phyloP scores from a whole-genome alignment of 306 rosid genomes.

The Cucurbita maxima region DNA sequence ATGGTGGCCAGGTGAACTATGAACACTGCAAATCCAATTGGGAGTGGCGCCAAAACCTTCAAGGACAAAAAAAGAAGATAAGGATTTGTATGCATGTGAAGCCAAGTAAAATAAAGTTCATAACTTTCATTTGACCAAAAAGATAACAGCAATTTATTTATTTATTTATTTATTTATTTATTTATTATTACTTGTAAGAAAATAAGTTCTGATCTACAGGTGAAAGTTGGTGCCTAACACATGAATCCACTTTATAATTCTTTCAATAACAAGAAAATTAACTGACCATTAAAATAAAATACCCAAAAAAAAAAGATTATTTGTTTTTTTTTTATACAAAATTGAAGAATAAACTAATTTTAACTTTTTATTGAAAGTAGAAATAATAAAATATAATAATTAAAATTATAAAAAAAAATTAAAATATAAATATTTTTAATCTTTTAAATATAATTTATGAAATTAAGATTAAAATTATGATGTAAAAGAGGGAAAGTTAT shows the following conservation, averaged over 20 bases:
- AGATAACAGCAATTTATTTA: background rate
- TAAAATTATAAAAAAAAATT: too few relatives aligned
- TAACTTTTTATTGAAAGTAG: too few relatives aligned
- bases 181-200: background rate
- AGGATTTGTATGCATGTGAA: background rate
- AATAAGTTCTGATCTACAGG: background rate
- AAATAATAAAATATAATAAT: too few relatives aligned
- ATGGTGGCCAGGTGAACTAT: slow-evolving; percentile 95
- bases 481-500: too few relatives aligned
- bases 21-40: slow-evolving; percentile 94
- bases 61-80: background rate
- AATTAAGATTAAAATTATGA: background rate
- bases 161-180: background rate
- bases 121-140: background rate
- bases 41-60: slow-evolving; percentile 94
- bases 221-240: background rate
- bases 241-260: background rate
- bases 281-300: background rate
- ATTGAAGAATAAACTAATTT: too few relatives aligned
- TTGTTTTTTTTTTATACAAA: too few relatives aligned
- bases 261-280: background rate
- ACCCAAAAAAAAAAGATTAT: too few relatives aligned
- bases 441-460: background rate
- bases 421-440: too few relatives aligned
- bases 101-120: background rate